Conservation (phyloP, 768 basidiomycete species). For the Agaricus sinodeliciosus region DNA sequence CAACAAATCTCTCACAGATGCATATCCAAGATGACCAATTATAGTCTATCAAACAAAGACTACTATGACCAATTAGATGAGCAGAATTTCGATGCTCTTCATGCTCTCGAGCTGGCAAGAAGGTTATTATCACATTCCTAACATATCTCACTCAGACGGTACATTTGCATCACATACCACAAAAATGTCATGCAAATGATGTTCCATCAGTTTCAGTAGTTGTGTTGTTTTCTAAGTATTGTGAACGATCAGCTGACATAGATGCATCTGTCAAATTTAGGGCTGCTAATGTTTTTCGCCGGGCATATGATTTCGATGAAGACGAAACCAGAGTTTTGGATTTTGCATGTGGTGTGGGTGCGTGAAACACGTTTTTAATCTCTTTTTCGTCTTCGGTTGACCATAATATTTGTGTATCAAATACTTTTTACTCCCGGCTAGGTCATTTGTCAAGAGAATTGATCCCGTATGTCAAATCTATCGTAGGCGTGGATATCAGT, state of each 20-base stretch:
- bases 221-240: no score
- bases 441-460: constrained; percentile 61
- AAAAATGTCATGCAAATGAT: not conserved
- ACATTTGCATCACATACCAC: not conserved
- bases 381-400: no score
- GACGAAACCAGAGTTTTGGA: constrained; percentile 58
- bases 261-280: constrained; percentile 13
- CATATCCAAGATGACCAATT: constrained; percentile 1
- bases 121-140: constrained; percentile 12
- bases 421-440: constrained; percentile 18
- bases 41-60: constrained; percentile 28
- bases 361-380: not conserved
- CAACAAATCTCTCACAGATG: constrained; percentile 14
- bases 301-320: constrained; percentile 44
- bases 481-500: constrained; percentile 75
- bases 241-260: no score
- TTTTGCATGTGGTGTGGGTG: constrained; percentile 71
- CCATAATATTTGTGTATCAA: no score
- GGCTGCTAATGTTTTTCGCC: constrained; percentile 29
- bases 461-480: constrained; percentile 49
- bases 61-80: constrained; percentile 25
- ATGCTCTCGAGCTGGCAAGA: constrained; percentile 19
- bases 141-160: not conserved
- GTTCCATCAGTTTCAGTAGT: not conserved
- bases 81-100: constrained; percentile 14